Base-by-base conservation (phyloP, 228 moss, liverwort and hornwort species). In the Sphagnum fallax region DNA sequence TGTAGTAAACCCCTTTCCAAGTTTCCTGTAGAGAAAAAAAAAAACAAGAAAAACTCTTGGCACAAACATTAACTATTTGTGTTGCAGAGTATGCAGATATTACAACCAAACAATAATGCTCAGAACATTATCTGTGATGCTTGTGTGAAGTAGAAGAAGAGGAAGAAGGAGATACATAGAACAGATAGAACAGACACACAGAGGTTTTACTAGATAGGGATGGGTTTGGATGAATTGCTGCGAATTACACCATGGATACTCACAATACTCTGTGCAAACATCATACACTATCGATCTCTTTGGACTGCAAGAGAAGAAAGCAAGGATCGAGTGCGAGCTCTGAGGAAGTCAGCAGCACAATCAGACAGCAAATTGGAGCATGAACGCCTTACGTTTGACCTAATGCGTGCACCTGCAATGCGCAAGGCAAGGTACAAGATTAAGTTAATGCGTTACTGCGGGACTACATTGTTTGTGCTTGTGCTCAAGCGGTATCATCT, bases 341-440 rank as follows among this genome's bases (percentile, higher is more conserved):
- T 52, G 51, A 61, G 67, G 14, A 71, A 67, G n/a, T 10, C 10
- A 65, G 71, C 48, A 59, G 32, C 32, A 12, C n/a, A 47, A 68
- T 32, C 61, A 66, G 53, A 64, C 57, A 70, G 74, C 59, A 76
- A 77, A 8, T 59, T 65, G 6, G 79, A 82, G 50, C 91, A 92
- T 61, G 90, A 92, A 75, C 78, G 66, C 3, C 89, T 95, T 71
- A 89, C 92, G 1, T 95, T 90, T 74, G 84, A 91, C 71, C 77
- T 95, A 48, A 95, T 95, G 92, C 75, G 85, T 10, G 81, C 92
- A 57, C 78, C 83, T 4, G 69, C 75, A 47, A 92, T 92, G 95
- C 87, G 87, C 65, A 87, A 69, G 77, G 88, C 86, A 15, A 73
- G 95, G 62, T 92, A 92, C 75, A 75, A 87, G 72, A 76, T 95